Evolutionary conservation across 305 asterid genomes (phyloP), one percentile per base, ranked within the genome.

Genomic region (Galium porrigens): DNA sequence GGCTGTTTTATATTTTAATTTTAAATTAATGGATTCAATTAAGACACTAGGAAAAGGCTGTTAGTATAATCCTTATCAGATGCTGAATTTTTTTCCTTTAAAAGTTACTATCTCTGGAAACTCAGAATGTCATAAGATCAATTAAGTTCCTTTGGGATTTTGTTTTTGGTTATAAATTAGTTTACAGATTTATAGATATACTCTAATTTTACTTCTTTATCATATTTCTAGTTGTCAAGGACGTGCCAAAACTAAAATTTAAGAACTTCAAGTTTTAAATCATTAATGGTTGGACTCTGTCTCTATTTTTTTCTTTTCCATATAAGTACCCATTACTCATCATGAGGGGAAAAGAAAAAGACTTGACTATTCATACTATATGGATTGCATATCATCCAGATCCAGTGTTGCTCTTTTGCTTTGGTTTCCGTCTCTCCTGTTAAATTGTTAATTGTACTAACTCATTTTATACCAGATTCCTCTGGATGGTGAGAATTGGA

Each of bases 401-500:
- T 34, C 5, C 34, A 25, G 14, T 14, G 18, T 32, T 61, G 32
- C 32, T 22, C 11, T 46, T 54, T 18, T 29, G 1, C 5, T 22
- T 36, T 44, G 11, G 22, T 7, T 12, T 22, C 52, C 20, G 15
- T 62, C 5, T 44, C 68, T 60, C 27, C 25, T 54, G 25, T 73
- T 55, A 54, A 48, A 51, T 68, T 58, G 65, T 59, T 56, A 68
- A 49, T 76, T 79, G 55, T 67, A 64, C 33, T 63, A 69, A 72
- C 65, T 62, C 49, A 36, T 75, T 62, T 73, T 15, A 37, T 76
- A 25, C 37, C 83, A 92, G 98, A 74, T 92, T 92, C 76, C 82
- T 92, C 82, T 92, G 99, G 99, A 92, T 92, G 99, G 99, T 92
- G 67, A 82, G 99, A 77, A 92, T 92, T 70, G 97, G 97, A 67